These are phyloP conservation scores for Triadica sebifera DNA, from an alignment of 345 rosid species.

Conservation along the genomic window DNA sequence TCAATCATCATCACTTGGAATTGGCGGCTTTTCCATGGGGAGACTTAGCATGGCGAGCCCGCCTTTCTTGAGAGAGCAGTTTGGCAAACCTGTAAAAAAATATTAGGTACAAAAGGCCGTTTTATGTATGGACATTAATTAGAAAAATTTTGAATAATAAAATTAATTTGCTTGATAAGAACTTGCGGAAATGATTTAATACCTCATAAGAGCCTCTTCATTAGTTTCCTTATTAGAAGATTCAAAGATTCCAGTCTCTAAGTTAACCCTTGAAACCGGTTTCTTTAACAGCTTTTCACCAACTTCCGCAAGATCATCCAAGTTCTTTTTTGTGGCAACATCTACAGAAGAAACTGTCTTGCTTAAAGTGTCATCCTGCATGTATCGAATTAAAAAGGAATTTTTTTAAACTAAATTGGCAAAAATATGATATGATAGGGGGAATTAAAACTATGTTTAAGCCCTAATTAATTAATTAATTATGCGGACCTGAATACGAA, in stretches of 20 bases:
- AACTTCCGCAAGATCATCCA: neutral
- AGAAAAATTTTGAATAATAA: conserved; percentile 31
- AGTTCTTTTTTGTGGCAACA: conserved; percentile 36
- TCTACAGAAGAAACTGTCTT: conserved; percentile 56
- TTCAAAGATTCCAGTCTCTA: conserved; percentile 15
- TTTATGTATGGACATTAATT: conserved; percentile 4
- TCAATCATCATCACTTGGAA: neutral
- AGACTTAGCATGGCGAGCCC: neutral
- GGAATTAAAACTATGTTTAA: neutral
- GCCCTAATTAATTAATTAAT: no score
- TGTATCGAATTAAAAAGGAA: neutral
- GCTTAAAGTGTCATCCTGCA: conserved; percentile 34
- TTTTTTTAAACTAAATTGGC: neutral
- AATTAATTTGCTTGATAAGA: conserved; percentile 38
- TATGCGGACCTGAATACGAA: conserved; percentile 35
- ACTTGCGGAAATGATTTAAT: conserved; percentile 26
- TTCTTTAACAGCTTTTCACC: conserved; percentile 13
- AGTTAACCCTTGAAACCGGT: conserved; percentile 13
- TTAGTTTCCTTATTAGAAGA: conserved; percentile 2
- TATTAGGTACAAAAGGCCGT: no score
- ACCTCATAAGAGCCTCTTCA: conserved; percentile 32
- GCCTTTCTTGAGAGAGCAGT: conserved; percentile 1
- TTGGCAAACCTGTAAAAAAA: conserved; percentile 25
- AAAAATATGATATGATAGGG: neutral
- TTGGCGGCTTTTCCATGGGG: neutral